Conservation (phyloP, 352 stramenopile species). For the Phytopythium chamaehyphon region DNA sequence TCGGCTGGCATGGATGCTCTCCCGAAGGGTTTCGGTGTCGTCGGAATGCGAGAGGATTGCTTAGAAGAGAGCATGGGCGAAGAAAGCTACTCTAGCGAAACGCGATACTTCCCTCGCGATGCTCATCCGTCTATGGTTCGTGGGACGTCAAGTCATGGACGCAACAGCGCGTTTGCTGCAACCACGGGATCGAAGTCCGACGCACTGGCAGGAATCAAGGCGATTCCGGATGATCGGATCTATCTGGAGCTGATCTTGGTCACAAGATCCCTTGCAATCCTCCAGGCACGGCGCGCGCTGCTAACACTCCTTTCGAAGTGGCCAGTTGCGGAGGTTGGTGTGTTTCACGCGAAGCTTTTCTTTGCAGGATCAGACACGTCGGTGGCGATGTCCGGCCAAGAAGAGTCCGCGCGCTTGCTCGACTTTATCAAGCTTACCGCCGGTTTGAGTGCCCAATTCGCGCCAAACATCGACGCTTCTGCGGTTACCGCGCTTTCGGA, state of each 20-base stretch:
- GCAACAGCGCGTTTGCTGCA: conserved; percentile 36
- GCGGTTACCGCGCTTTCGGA: conserved; percentile 26
- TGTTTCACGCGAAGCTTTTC: conserved; percentile 53
- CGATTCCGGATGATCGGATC: conserved; percentile 72
- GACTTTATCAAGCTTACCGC: conserved; percentile 85
- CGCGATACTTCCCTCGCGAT: conserved; percentile 75
- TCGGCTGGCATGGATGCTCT: conserved; percentile 37
- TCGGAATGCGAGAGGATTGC: conserved; percentile 77
- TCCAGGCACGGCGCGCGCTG: conserved; percentile 72
- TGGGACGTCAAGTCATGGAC: conserved; percentile 36
- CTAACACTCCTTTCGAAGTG: conserved; percentile 78
- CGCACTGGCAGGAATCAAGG: conserved; percentile 68
- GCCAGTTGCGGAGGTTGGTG: conserved; percentile 48
- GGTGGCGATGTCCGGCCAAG: conserved; percentile 11
- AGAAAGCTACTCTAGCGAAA: conserved; percentile 78
- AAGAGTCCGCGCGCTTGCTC: conserved; percentile 52
- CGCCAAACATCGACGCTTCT: conserved; percentile 22
- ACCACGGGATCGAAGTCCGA: conserved; percentile 53
- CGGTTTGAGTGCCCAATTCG: conserved; percentile 50
- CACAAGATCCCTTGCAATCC: conserved; percentile 73
- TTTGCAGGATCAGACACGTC: conserved; percentile 14
- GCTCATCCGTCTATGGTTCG: conserved; percentile 71
- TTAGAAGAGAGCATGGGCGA: conserved; percentile 82
- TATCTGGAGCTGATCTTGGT: conserved; percentile 75
- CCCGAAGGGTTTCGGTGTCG: conserved; percentile 67